These are phyloP conservation scores for Rhododendron ovatum DNA, from an alignment of 148 eudicot species.

Conservation along the genomic window DNA sequence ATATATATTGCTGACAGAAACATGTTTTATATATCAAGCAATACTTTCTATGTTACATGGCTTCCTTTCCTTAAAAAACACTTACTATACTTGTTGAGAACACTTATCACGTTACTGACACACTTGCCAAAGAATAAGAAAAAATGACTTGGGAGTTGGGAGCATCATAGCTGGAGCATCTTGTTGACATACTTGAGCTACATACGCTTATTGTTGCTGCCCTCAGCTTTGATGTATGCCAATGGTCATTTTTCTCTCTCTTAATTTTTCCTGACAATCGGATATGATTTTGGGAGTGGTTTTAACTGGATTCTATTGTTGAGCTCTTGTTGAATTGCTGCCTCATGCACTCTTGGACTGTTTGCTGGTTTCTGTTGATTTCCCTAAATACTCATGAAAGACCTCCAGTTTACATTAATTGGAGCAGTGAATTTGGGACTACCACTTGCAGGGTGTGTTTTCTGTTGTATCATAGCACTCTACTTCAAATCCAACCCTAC, in stretches of 20 bases:
- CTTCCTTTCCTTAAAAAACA: too few species aligned
- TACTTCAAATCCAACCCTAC: background rate
- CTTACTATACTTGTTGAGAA: too few species aligned
- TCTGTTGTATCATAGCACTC: background rate
- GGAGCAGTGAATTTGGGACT: background rate
- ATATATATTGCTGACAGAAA: too few species aligned
- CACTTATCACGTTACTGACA: too few species aligned
- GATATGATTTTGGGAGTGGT: background rate
- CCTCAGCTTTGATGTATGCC: background rate
- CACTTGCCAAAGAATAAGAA: too few species aligned
- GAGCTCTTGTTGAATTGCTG: background rate
- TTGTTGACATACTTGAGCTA: background rate
- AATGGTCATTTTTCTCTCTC: background rate
- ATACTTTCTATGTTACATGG: too few species aligned
- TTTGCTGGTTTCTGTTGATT: background rate
- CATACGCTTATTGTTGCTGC: background rate
- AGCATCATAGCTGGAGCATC: too few species aligned
- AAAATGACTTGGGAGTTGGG: too few species aligned
- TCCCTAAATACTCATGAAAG: background rate
- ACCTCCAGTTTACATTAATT: background rate
- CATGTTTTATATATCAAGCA: too few species aligned
- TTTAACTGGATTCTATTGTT: background rate
- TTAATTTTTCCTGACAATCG: background rate
- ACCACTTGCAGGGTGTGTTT: background rate
- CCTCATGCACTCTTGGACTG: background rate